Base-by-base conservation (phyloP, 306 rosid genomes). In the Betula pendula region DNA sequence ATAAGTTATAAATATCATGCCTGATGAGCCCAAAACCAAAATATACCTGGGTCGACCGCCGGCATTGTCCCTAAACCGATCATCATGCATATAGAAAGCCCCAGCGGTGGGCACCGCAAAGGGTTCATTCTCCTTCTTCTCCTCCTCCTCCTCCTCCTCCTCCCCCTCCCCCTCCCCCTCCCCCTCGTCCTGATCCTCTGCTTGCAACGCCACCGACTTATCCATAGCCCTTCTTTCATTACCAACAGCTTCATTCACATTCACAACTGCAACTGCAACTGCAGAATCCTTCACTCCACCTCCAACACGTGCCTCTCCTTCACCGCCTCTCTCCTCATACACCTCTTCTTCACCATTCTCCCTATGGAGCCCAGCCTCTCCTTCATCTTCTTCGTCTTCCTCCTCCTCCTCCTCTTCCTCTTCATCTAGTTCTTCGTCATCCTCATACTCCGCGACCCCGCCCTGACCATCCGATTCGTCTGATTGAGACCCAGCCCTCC, bases 41-140 rank as follows among this genome's bases (percentile, higher is more conserved):
- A 68, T 63, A 83, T 77, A 92, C 98, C 98, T 91, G 81, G 81
- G 84, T 75, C 97, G 89, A 38, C 89, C 94, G 72, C 88, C 91
- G 5, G 91, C 81, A 87, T 78, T 91, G 81, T 90, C 98, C 88
- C 96, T 86, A 63, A 94, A 94, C 40, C 98, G 89, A 51, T 94
- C 98, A 73, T 94, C 98, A 16, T 94, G 98, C 98, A 94, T 94
- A 80, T 94, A 94, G 75, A 94, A 94, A 2, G 97, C 98, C 77
- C 98, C 98, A n/a, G 98, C 97, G 0, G 98, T 91, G 50, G 97
- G 98, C 53, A 94, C 98, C 2, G 98, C 96, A 80, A 91, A 94
- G 27, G 98, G 98, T 73, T 91, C 98, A 65, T 90, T 86, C 88
- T 90, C 96, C 90, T 90, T 92, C 87, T 94, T 92, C 96, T 89